A percentile compares a stretch with the other conserved stretches of the same genome.
Evolutionary conservation across 1,139 yeast species (phyloP).

Genomic region (Geotrichum citri-aurantii): DNA sequence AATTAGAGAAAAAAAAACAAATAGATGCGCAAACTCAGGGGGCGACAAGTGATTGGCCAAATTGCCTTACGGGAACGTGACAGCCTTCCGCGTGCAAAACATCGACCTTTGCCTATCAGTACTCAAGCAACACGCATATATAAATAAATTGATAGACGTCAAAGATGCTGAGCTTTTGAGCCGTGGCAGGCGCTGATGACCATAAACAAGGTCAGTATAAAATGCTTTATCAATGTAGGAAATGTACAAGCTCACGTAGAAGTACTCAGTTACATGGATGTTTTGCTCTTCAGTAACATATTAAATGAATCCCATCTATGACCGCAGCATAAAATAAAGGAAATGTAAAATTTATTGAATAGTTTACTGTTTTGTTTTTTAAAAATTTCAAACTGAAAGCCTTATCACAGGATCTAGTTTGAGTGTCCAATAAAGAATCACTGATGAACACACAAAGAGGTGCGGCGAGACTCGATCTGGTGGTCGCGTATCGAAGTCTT

Average conservation of each 20-base stretch:
- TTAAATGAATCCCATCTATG: background rate
- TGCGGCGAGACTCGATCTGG: background rate
- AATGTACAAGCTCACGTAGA: background rate
- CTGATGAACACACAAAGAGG: background rate
- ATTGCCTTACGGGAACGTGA: background rate
- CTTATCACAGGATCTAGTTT: too few species aligned
- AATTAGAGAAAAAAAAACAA: background rate
- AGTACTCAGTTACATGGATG: background rate
- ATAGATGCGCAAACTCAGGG: background rate
- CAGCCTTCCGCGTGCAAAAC: background rate
- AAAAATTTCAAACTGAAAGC: too few species aligned
- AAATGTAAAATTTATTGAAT: too few species aligned
- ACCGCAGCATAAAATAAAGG: background rate
- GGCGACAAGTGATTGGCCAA: background rate
- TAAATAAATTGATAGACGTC: background rate
- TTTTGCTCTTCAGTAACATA: background rate
- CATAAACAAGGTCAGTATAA: background rate
- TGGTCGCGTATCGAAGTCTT: background rate
- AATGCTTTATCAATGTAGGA: background rate
- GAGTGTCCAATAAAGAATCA: too few species aligned
- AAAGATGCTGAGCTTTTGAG: background rate
- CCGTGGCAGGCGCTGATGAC: background rate
- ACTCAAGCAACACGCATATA: background rate
- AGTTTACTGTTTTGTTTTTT: too few species aligned
- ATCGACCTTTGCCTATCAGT: background rate